These are phyloP conservation scores for Vaccinium darrowii DNA, from an alignment of 148 eudicot species.

Conservation along the genomic window DNA sequence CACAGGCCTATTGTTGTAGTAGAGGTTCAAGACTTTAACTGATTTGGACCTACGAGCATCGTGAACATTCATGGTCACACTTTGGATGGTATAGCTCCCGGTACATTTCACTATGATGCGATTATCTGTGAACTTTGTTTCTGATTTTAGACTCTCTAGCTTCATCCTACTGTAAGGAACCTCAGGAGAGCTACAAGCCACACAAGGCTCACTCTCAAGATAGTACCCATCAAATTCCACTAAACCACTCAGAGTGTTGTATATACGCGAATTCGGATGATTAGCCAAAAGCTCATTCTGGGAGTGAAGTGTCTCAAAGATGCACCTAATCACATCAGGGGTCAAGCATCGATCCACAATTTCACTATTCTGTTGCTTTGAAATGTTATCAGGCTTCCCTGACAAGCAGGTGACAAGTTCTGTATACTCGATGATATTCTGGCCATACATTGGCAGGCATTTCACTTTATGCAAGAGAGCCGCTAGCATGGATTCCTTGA, in stretches of 20 bases:
- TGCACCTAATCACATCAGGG: slow-evolving; percentile 79
- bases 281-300: slow-evolving; percentile 97
- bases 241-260: slow-evolving; percentile 92
- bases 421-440: slow-evolving; percentile 79
- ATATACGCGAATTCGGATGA: slow-evolving; percentile 97
- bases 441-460: slow-evolving; percentile 90
- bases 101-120: slow-evolving; percentile 99
- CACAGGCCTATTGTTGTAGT: slow-evolving; percentile 98
- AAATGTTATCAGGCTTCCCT: slow-evolving; percentile 74
- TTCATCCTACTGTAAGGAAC: slow-evolving; percentile 96
- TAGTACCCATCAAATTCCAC: slow-evolving; percentile 99
- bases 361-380: slow-evolving; percentile 67
- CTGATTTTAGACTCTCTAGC: slow-evolving; percentile 92
- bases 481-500: slow-evolving; percentile 72
- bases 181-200: slow-evolving; percentile 99
- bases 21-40: slow-evolving; percentile 96
- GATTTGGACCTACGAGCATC: slow-evolving; percentile 99
- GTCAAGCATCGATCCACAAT: slow-evolving; percentile 85
- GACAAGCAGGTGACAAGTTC: slow-evolving; percentile 75
- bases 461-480: slow-evolving; percentile 78
- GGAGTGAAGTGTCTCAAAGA: slow-evolving; percentile 82
- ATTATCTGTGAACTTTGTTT: slow-evolving; percentile 93
- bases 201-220: slow-evolving; percentile 99
- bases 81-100: slow-evolving; percentile 97
- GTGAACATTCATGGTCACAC: slow-evolving; percentile 98